A percentile compares a stretch with the other conserved stretches of the same genome.
These are phyloP conservation scores for Hyphodiscus hymeniophilus DNA, from an alignment of 495 filamentous ascomycete genomes.

Conservation along the genomic window DNA sequence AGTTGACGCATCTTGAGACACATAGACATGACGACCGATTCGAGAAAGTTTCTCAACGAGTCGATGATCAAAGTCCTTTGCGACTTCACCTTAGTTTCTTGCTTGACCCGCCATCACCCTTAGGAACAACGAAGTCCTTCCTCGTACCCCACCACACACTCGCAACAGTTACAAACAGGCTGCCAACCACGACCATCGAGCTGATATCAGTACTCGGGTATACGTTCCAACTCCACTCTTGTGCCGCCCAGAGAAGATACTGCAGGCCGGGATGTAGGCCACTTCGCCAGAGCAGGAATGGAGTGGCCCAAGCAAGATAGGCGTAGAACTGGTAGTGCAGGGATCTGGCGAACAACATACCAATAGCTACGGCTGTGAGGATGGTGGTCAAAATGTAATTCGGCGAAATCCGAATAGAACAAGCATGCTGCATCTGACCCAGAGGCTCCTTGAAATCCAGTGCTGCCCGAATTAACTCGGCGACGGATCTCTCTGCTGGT, in stretches of 20 bases:
- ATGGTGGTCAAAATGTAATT: constrained; percentile 70
- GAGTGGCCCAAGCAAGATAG: constrained; percentile 86
- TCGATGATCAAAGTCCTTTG: too few species aligned
- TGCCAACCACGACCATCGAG: constrained; percentile 66
- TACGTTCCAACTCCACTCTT: constrained; percentile 96
- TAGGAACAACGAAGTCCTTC: constrained; percentile 26
- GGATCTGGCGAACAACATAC: constrained; percentile 82
- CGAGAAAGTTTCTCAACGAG: too few species aligned
- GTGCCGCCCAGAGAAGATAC: constrained; percentile 66
- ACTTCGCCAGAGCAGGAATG: constrained; percentile 81
- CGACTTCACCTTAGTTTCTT: constrained; percentile 21
- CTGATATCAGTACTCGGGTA: constrained; percentile 84
- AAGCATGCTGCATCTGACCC: constrained; percentile 40
- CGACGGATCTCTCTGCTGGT: constrained; percentile 35
- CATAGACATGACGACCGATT: too few species aligned
- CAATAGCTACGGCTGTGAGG: constrained; percentile 72
- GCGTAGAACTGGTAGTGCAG: constrained; percentile 98
- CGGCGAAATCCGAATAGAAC: constrained; percentile 54
- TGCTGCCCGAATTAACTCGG: constrained; percentile 42
- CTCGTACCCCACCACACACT: constrained; percentile 54
- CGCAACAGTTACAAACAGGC: constrained; percentile 56
- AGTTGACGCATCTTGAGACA: too few species aligned
- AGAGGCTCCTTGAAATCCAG: constrained; percentile 46
- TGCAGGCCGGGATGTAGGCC: constrained; percentile 66
- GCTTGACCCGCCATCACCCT: constrained; percentile 19